These are phyloP conservation scores for Sporothrix pallida DNA, from an alignment of 2,329 filamentous ascomycete genomes.

Conservation along the genomic window DNA sequence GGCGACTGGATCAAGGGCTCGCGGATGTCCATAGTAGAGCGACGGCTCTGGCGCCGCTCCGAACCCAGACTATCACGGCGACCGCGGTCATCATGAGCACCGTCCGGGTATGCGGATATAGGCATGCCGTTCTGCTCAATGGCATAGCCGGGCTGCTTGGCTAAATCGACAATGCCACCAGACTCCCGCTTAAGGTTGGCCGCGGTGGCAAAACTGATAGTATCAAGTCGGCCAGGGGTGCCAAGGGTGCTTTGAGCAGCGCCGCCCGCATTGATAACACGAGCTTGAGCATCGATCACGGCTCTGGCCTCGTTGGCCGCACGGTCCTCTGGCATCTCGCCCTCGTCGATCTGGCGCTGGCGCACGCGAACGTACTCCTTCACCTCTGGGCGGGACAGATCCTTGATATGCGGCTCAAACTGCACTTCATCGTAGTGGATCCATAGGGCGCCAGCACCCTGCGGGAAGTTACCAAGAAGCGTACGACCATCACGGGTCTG, in stretches of 20 bases:
- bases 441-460: slow-evolving; percentile 66
- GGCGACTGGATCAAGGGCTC: slow-evolving; percentile 41
- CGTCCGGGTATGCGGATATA: background rate
- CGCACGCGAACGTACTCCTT: slow-evolving; percentile 69
- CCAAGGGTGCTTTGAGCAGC: slow-evolving; percentile 38
- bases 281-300: slow-evolving; percentile 55
- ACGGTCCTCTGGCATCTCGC: slow-evolving; percentile 56
- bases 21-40: slow-evolving; percentile 41
- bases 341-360: slow-evolving; percentile 62
- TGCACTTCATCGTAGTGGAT: slow-evolving; percentile 67
- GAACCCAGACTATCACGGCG: slow-evolving; percentile 43
- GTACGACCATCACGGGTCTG: slow-evolving; percentile 65
- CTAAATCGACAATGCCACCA: slow-evolving; percentile 16
- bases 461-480: slow-evolving; percentile 65
- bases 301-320: slow-evolving; percentile 58
- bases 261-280: slow-evolving; percentile 39
- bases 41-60: slow-evolving; percentile 54
- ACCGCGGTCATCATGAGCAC: slow-evolving; percentile 3
- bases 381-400: slow-evolving; percentile 59
- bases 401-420: slow-evolving; percentile 61
- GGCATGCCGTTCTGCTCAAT: background rate
- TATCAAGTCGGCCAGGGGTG: slow-evolving; percentile 36
- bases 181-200: slow-evolving; percentile 34
- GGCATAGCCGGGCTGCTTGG: background rate
- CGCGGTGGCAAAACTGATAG: slow-evolving; percentile 38